A percentile compares a stretch with the other conserved stretches of the same genome.
These are phyloP conservation scores for Aureobasidium sp. DNA, from an alignment of 2,329 filamentous ascomycete species.

Conservation along the genomic window DNA sequence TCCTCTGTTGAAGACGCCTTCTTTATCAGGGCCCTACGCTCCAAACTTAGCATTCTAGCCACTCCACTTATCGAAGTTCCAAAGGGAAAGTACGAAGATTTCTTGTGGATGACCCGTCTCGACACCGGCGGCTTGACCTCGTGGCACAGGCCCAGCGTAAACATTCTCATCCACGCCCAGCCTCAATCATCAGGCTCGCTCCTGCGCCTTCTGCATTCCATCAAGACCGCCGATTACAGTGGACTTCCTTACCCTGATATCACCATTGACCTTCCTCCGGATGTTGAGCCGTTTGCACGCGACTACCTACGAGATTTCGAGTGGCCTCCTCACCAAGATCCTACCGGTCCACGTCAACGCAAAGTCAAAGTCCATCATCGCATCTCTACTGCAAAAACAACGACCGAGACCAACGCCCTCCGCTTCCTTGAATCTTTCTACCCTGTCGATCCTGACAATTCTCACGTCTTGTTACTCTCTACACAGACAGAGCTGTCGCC, in stretches of 20 bases:
- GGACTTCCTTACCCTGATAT: constrained; percentile 62
- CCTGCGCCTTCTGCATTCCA: constrained; percentile 66
- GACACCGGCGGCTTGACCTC: constrained; percentile 63
- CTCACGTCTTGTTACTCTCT: constrained; percentile 78
- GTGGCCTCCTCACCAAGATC: constrained; percentile 54
- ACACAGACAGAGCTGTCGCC: constrained; percentile 71
- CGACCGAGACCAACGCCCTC: constrained; percentile 61
- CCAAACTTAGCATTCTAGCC: constrained; percentile 43
- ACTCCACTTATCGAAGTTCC: constrained; percentile 71
- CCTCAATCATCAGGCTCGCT: constrained; percentile 64
- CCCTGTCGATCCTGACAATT: constrained; percentile 53
- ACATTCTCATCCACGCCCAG: constrained; percentile 75
- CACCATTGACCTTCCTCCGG: constrained; percentile 72
- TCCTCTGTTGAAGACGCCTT: constrained; percentile 58
- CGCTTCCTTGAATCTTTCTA: constrained; percentile 84
- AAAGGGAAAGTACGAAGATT: constrained; percentile 48
- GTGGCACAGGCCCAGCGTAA: constrained; percentile 71
- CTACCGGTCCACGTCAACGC: constrained; percentile 34
- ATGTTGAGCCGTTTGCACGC: constrained; percentile 57
- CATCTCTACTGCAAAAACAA: constrained; percentile 52
- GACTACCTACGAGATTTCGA: constrained; percentile 54
- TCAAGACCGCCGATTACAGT: constrained; percentile 67
- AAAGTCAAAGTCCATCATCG: constrained; percentile 65
- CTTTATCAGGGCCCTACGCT: constrained; percentile 54
- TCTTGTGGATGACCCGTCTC: constrained; percentile 71